Percentiles rank a stretch among this genome's conserved stretches.
phyloP scores from a whole-genome alignment of 306 rosid species.

The Trifolium repens region DNA sequence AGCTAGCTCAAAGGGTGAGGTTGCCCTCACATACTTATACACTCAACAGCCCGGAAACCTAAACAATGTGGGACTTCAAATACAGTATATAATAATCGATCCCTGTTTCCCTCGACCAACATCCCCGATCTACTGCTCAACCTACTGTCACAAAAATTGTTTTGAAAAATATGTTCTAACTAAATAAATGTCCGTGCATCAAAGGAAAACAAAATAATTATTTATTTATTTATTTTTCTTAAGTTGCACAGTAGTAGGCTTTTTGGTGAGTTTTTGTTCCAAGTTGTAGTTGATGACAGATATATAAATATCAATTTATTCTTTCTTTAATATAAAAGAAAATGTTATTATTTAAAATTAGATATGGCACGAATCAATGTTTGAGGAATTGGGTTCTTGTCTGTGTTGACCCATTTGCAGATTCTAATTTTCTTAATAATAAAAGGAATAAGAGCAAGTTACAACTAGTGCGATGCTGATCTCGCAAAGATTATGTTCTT shows the following conservation, averaged over 20 bases:
- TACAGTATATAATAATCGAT: no score
- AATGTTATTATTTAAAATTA: not conserved
- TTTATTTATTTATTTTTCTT: not conserved
- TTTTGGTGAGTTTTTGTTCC: not conserved
- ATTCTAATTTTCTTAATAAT: not conserved
- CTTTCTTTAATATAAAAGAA: not conserved
- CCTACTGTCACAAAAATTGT: no score
- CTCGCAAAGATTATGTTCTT: slow-evolving; percentile 55
- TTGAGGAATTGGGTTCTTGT: slow-evolving; percentile 9
- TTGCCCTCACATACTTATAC: no score
- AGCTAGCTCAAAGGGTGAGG: no score
- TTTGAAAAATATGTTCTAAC: not conserved
- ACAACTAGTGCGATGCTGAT: slow-evolving; percentile 41
- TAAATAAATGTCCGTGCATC: not conserved
- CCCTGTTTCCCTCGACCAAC: no score
- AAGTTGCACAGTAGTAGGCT: not conserved
- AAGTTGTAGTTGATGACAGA: not conserved
- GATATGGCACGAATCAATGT: not conserved
- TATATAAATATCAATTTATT: not conserved
- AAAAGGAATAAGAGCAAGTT: not conserved
- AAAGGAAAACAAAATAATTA: not conserved
- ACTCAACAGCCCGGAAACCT: no score
- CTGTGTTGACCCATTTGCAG: not conserved
- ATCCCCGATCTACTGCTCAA: no score
- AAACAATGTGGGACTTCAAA: no score